Evolutionary conservation across 306 rosid species (phyloP), one percentile per base, ranked within the genome.

Genomic region (Citrullus amarus): DNA sequence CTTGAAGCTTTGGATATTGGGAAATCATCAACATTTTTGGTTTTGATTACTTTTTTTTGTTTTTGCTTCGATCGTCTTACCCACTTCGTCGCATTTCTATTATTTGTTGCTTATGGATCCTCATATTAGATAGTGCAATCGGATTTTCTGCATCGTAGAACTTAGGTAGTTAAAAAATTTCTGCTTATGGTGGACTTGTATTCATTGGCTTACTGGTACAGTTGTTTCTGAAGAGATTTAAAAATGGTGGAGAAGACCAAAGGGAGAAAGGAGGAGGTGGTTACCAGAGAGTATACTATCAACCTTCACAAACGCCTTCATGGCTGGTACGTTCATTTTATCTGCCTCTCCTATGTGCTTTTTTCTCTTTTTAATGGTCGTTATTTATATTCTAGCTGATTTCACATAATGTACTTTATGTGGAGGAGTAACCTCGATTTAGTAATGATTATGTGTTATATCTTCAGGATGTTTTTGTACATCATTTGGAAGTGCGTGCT

Each of bases 241-340:
- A 80, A 50, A 79, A 88, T 88, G 89, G 91, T 78, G 59, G 89
- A 88, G 20, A 88, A 78, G 86, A 38, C 79, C 18, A 86, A 78
- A 38, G 89, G 83, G 6, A 82, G 86, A 9, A 88, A 83, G 82
- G 85, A 85, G 72, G 85, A 85, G 81, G 83, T 86, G 18, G 83
- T 83, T 13, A 69, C 75, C 58, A 82, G 89, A 79, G 87, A 88
- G 84, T 80, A 88, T 58, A 85, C 84, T 22, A 67, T 88, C 81
- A 88, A 85, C 79, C 87, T 88, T 12, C 91, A 88, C 82, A 85
- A 83, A 30, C 84, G 89, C 68, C 81, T 85, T 18, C 86, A 86
- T 80, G 89, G 87, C 79, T 88, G 86, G 87, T 85, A 67, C 34
- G 28, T n/a, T 6, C 10, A 15, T 14, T 18, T 32, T 11, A 18